Evolutionary conservation across 768 basidiomycete species (phyloP).

Genomic region (Suillus luteus): DNA sequence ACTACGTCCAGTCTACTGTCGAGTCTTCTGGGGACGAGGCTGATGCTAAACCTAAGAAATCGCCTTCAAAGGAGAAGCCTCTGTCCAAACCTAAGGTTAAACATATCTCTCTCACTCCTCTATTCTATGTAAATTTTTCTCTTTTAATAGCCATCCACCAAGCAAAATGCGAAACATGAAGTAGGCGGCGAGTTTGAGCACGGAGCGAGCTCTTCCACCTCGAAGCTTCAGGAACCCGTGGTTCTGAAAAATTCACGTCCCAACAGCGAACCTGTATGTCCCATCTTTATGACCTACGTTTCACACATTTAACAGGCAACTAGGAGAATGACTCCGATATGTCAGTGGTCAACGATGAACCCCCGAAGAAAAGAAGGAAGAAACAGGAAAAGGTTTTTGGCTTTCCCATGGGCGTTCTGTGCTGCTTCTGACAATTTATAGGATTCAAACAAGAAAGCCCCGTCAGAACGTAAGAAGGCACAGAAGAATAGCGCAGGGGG

Average conservation of each 20-base stretch:
- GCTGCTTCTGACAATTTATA: slow-evolving; percentile 5
- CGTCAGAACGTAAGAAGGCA: slow-evolving; percentile 31
- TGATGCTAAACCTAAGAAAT: slow-evolving; percentile 11
- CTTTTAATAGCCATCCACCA: neutral
- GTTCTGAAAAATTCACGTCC: neutral
- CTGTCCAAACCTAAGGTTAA: slow-evolving; percentile 4
- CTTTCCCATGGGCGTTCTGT: neutral
- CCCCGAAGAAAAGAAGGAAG: slow-evolving; percentile 49
- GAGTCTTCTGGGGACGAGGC: slow-evolving; percentile 33
- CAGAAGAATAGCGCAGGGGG: slow-evolving; percentile 30
- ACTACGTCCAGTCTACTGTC: slow-evolving; percentile 23
- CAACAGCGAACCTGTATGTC: slow-evolving; percentile 25
- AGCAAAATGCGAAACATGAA: neutral
- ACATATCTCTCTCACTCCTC: neutral
- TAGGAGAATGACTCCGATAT: slow-evolving; percentile 59
- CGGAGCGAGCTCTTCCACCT: slow-evolving; percentile 15
- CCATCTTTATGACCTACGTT: neutral
- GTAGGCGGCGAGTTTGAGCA: neutral
- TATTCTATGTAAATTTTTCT: slow-evolving; percentile 6
- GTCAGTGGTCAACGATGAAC: slow-evolving; percentile 60
- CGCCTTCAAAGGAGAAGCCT: slow-evolving; percentile 19
- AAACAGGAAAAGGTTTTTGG: slow-evolving; percentile 38
- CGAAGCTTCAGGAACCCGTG: slow-evolving; percentile 5
- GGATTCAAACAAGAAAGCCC: slow-evolving; percentile 28
- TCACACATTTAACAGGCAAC: neutral